Evolutionary conservation across 1,139 yeast species (phyloP), one percentile per base, ranked within the genome.

Genomic region (Candida sanyaensis): DNA sequence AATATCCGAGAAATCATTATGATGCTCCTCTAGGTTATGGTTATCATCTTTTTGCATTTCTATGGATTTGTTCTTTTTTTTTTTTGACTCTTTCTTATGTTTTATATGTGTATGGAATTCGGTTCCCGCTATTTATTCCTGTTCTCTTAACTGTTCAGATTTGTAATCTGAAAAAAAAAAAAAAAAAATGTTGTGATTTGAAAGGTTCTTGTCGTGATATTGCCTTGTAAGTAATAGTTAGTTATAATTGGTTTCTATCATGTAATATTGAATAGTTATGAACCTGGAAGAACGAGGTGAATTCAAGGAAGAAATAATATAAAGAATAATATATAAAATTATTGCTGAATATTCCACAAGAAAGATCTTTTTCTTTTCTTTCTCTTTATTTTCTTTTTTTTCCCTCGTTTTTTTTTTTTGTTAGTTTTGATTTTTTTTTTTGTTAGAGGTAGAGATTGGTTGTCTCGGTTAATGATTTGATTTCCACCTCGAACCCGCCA

Each of bases 1-100:
- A 17, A 63, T 53, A 50, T 71, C 77, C 12, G 75, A 69, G 51
- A 72, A 71, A 55, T 71, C 30, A 36, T 26, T 36, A 11, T 24
- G 39, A 6, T 36, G 39, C 26, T 36, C 21, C 29, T 36, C 30
- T 36, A 36, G 39, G 17, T 26, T 36, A 21, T 36, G 39, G 39
- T 36, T 36, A n/a, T 36, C 39, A 36, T 36, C 24, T 36, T 24
- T n/a, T 6, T n/a, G 28, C 39, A 36, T 36, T 24, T 36, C 39
- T 11, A 26, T 36, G 17, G 17, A 12, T 32, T 17, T n/a, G 38
- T 5, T n/a, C n/a, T n/a, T n/a, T n/a, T n/a, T n/a, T n/a, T n/a
- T n/a, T n/a, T 31, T 5, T 36, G 17, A 23, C 11, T 24, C 24
- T 24, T 23, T 11, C 3, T 36, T 23, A 24, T 36, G 11, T 36